These are phyloP conservation scores for Talaromyces amestolkiae DNA, from an alignment of 2,329 filamentous ascomycete genomes.

Conservation along the genomic window DNA sequence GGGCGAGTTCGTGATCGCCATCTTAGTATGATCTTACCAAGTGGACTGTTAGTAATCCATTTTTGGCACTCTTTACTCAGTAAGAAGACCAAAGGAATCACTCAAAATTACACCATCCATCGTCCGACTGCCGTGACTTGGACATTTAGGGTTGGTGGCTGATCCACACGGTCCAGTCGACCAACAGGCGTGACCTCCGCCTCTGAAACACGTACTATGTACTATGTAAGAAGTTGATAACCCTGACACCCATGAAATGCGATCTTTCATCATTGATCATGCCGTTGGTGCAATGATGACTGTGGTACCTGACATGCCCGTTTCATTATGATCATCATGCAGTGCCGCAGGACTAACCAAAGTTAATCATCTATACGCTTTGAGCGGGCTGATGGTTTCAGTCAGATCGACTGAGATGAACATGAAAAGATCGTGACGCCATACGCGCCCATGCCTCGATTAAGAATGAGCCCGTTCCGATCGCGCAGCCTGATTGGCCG, in stretches of 20 bases:
- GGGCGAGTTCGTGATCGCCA: background rate
- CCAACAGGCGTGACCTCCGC: background rate
- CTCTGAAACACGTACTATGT: background rate
- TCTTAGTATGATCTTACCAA: background rate
- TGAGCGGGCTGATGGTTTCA: background rate
- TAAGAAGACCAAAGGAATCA: background rate
- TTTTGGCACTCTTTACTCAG: background rate
- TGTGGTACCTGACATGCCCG: conserved; percentile 9
- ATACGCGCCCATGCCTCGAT: background rate
- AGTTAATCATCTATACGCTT: too few relatives aligned
- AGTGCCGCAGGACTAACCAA: background rate
- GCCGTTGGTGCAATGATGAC: background rate
- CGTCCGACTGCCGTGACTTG: background rate
- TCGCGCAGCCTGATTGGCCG: background rate
- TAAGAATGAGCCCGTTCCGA: background rate
- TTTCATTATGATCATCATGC: background rate
- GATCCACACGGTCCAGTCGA: background rate
- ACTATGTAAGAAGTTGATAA: too few relatives aligned
- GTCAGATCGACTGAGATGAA: background rate
- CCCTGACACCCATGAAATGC: background rate
- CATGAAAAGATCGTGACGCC: conserved; percentile 3
- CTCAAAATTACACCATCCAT: conserved; percentile 8
- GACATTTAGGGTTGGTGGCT: conserved; percentile 4
- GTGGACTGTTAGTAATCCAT: background rate
- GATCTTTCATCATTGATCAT: background rate